phyloP scores from a whole-genome alignment of 176 grass and related monocot species.

The Guadua angustifolia region DNA sequence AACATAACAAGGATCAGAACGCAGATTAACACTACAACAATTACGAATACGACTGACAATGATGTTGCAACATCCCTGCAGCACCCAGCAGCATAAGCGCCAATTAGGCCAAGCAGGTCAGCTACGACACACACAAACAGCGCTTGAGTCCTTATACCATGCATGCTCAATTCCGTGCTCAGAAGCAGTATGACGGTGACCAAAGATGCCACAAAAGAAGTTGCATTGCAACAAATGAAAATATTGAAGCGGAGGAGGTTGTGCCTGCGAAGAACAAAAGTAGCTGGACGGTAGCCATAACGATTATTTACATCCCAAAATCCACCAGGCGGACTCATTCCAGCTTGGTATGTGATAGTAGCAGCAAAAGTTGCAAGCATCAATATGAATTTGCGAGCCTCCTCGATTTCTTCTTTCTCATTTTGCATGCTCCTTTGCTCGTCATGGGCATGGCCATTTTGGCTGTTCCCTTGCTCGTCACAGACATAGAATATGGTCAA shows the following conservation, averaged over 20 bases:
- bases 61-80: slow-evolving; percentile 34
- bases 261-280: slow-evolving; percentile 36
- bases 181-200: slow-evolving; percentile 44
- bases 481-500: background rate
- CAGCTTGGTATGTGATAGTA: slow-evolving; percentile 46
- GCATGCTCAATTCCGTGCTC: slow-evolving; percentile 34
- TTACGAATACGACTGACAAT: slow-evolving; percentile 6
- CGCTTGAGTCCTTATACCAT: slow-evolving; percentile 38
- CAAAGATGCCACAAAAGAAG: slow-evolving; percentile 43
- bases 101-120: slow-evolving; percentile 36
- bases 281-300: slow-evolving; percentile 15
- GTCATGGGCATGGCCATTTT: background rate
- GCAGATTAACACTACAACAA: slow-evolving; percentile 32
- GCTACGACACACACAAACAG: slow-evolving; percentile 8
- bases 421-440: background rate
- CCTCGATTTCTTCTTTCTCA: slow-evolving; percentile 12
- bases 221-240: slow-evolving; percentile 31
- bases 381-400: slow-evolving; percentile 40
- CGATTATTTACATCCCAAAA: slow-evolving; percentile 38
- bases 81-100: slow-evolving; percentile 43
- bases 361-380: slow-evolving; percentile 43
- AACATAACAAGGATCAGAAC: background rate
- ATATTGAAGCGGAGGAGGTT: slow-evolving; percentile 24
- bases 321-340: slow-evolving; percentile 45
- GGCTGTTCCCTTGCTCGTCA: background rate